A percentile compares a stretch with the other conserved stretches of the same genome.
Conservation (phyloP, 805 yeast species). For the Ogataea methanolica region DNA sequence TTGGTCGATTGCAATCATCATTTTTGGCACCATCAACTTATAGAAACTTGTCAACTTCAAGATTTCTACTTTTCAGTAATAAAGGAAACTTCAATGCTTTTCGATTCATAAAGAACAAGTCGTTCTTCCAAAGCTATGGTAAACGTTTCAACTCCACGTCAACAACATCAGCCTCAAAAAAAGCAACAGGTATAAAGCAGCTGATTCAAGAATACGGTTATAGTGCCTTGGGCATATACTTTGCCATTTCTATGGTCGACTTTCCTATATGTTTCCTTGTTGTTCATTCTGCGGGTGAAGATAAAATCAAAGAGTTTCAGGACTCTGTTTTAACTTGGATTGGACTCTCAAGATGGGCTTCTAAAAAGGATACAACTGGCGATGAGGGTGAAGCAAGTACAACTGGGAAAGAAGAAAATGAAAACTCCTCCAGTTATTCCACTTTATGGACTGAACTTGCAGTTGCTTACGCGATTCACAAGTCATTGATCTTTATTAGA, state of each 20-base stretch:
- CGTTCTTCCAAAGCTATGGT: background rate
- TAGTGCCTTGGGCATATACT: slow-evolving; percentile 82
- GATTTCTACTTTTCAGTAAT: background rate
- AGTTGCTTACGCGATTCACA: slow-evolving; percentile 91
- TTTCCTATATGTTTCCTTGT: slow-evolving; percentile 76
- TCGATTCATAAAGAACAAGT: background rate
- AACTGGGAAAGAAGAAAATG: slow-evolving; percentile 11
- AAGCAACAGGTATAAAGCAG: slow-evolving; percentile 50
- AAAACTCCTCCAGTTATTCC: slow-evolving; percentile 9
- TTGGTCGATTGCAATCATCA: background rate
- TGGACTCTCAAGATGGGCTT: slow-evolving; percentile 49
- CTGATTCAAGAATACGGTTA: slow-evolving; percentile 85
- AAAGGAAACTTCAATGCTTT: background rate
- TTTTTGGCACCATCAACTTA: background rate
- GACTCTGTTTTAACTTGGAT: slow-evolving; percentile 52
- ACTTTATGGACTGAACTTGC: slow-evolving; percentile 77
- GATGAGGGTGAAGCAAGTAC: slow-evolving; percentile 17
- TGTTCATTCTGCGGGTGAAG: slow-evolving; percentile 87
- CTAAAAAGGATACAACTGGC: slow-evolving; percentile 16
- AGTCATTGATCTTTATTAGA: slow-evolving; percentile 76
- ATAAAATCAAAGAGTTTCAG: slow-evolving; percentile 65
- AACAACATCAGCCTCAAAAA: slow-evolving; percentile 14
- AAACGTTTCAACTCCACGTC: slow-evolving; percentile 17
- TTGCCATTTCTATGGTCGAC: slow-evolving; percentile 69
- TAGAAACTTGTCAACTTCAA: too few species aligned